Conservation (phyloP, 164 flowering plant genomes). For the Cinnamomum micranthum region DNA sequence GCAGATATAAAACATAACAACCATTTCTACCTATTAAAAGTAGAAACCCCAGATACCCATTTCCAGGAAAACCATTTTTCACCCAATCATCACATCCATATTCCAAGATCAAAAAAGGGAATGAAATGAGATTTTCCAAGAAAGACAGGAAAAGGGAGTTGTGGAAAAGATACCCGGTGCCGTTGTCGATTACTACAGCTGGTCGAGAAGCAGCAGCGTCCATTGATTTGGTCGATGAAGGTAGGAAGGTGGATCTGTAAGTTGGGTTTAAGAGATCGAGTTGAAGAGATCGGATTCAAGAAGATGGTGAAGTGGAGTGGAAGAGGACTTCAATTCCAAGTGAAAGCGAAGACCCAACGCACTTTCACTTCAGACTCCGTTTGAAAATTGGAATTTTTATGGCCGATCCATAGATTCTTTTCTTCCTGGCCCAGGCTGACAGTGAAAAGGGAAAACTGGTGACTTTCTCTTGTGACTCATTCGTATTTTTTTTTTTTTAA, state of each 20-base stretch:
- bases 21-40: no score
- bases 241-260: background rate
- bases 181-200: constrained; percentile 95
- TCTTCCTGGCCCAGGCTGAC: no score
- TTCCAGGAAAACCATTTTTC: no score
- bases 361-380: background rate
- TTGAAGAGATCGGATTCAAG: background rate
- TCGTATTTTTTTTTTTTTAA: no score
- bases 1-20: no score
- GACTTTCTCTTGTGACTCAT: no score
- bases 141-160: background rate
- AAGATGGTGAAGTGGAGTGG: background rate
- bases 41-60: no score
- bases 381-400: background rate
- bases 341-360: background rate
- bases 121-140: background rate
- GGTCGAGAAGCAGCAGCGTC: constrained; percentile 85
- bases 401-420: no score
- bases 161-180: constrained; percentile 62
- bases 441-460: no score
- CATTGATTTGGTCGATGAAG: constrained; percentile 29
- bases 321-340: background rate
- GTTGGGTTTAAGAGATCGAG: background rate
- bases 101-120: background rate
- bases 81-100: no score